Base-by-base conservation (phyloP, 176 grass and related monocot genomes). In the Cymbopogon citratus region DNA sequence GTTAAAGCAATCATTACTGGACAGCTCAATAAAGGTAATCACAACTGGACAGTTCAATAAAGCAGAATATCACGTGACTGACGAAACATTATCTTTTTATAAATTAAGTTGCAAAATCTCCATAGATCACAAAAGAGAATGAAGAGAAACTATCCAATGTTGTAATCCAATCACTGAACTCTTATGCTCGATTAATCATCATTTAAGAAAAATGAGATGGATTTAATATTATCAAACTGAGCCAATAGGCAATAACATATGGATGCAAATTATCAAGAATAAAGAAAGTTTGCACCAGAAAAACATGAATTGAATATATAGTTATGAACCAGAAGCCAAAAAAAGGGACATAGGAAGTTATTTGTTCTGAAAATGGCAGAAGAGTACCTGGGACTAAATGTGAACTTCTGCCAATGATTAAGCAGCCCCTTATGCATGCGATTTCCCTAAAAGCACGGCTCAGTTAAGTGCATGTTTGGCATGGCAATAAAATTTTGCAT, bases 351-450 rank as follows among this genome's bases (percentile, higher is more conserved):
- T 19, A 46, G 3, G 57, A 77, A 72, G 43, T 73, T 19, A 65
- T 76, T 43, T 44, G 5, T 63, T 61, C 24, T 5, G 66, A 46
- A 46, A 77, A 59, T 66, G 52, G 80, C 52, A 77, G 34, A 77
- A 77, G 3, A 36, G 60, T 91, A 99, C 96, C 96, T 99, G 79
- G 96, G 90, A 85, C 89, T 99, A 84, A 99, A 99, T 63, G 96
- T 89, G 80, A 91, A 99, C 87, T 93, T 95, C 78, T 93, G 90
- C 96, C 96, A 99, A 85, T 99, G 91, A 81, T 87, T 99, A 87
- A 95, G 87, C 57, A 99, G 84, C 6, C 92, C 96, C 83, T 91
- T 99, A 33, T 99, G 96, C 69, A 99, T 73, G 83, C 87, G 89
- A 82, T 99, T 99, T 90, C 96, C 96, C 96, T 99, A 73, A 71